Evolutionary conservation across 805 yeast genomes (phyloP).

Genomic region (Saccharomycopsis synnaedendra): DNA sequence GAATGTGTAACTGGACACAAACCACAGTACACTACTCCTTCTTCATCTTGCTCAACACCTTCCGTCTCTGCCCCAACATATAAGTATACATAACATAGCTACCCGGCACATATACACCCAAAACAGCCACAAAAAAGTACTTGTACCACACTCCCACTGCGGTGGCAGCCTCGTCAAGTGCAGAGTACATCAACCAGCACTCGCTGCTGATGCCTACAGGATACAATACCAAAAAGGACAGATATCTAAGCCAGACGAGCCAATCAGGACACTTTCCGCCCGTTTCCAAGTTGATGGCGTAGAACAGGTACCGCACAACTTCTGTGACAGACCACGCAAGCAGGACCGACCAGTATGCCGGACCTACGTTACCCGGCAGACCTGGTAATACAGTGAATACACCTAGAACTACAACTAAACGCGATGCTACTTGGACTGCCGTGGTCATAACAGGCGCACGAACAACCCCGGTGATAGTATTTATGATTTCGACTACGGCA

Average conservation of each 20-base stretch:
- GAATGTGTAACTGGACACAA: no score
- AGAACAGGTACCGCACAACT: conserved; percentile 77
- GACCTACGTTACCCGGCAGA: conserved; percentile 47
- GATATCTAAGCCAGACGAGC: conserved; percentile 70
- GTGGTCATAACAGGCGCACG: conserved; percentile 81
- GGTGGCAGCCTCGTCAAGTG: conserved; percentile 57
- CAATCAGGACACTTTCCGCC: conserved; percentile 41
- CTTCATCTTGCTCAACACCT: conserved; percentile 43
- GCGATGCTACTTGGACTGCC: conserved; percentile 74
- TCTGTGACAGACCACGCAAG: conserved; percentile 95
- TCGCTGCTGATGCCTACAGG: conserved; percentile 93
- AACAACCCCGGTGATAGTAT: conserved; percentile 70
- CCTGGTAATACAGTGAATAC: conserved; percentile 66
- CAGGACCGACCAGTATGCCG: conserved; percentile 57
- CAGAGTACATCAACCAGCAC: conserved; percentile 51
- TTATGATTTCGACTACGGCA: conserved; percentile 73
- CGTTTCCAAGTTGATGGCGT: conserved; percentile 52
- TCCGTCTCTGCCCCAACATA: conserved; percentile 81
- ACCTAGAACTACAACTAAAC: conserved; percentile 76
- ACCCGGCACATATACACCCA: conserved; percentile 75
- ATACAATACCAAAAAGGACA: conserved; percentile 69
- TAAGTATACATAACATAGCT: conserved; percentile 74
- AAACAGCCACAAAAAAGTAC: conserved; percentile 40
- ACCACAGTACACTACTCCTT: neutral
- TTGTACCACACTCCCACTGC: conserved; percentile 41